Evolutionary conservation across 495 filamentous ascomycete genomes (phyloP).

Genomic region (Talaromyces nanjingensis): DNA sequence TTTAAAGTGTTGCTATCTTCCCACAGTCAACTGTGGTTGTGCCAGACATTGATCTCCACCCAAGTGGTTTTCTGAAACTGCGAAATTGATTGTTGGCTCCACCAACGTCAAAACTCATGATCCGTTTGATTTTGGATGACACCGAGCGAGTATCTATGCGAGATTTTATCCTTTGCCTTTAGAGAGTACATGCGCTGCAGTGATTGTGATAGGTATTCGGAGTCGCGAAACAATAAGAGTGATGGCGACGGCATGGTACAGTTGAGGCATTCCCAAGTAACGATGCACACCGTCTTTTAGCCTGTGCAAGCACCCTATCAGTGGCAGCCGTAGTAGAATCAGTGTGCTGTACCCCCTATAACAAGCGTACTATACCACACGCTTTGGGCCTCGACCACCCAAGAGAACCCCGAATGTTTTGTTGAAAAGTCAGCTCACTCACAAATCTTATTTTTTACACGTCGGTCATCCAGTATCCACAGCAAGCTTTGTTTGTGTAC

Average conservation of each 20-base stretch:
- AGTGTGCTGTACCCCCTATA: neutral
- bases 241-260: neutral
- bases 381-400: neutral
- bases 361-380: neutral
- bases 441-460: neutral
- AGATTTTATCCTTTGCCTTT: neutral
- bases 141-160: neutral
- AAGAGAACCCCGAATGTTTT: neutral
- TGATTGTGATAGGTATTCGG: neutral
- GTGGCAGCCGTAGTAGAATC: neutral
- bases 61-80: neutral
- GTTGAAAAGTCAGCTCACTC: neutral
- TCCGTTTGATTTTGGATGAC: neutral
- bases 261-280: neutral
- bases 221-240: neutral
- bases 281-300: constrained; percentile 2
- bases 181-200: neutral
- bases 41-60: neutral
- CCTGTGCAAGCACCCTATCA: neutral
- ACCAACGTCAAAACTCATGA: neutral
- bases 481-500: constrained; percentile 1
- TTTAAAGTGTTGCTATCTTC: neutral
- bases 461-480: neutral
- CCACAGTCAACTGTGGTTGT: neutral
- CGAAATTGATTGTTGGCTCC: neutral